Base-by-base conservation (phyloP, 805 yeast species). In the Metschnikowia santaceciliae region DNA sequence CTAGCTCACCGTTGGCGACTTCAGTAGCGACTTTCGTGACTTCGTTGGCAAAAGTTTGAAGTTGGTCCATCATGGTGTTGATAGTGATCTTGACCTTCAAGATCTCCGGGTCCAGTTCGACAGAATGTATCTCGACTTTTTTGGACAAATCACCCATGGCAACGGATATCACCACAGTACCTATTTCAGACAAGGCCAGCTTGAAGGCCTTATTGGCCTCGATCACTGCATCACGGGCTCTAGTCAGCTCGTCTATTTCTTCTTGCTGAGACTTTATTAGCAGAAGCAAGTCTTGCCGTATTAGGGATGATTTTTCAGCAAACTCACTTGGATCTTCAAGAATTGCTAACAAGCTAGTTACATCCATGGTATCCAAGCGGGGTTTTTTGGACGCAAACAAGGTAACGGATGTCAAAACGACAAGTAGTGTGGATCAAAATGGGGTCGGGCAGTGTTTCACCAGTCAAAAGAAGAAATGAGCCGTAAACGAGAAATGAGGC, bases 121-220 rank as follows among this genome's bases (percentile, higher is more conserved):
- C 82, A 23, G 81, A 76, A 63, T 85, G 89, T 51, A 87, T 79
- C 51, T 80, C 83, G 26, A 88, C 95, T 63, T 88, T 88, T 60
- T 88, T 88, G 32, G 90, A 81, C 59, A 89, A 74, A 62, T 89
- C 96, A 46, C 96, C 96, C 79, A 83, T 85, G 17, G 96, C 94
- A 22, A 89, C 96, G 14, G 92, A 88, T 37, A 87, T 85, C 19
- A 89, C 91, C 19, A 89, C 95, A 35, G 88, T 86, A 26, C 95
- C 95, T 32, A 89, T 86, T 61, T 89, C 95, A 50, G 82, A 78
- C 33, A 87, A 69, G 3, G 91, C 90, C 61, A 80, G 79, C 60
- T 82, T 83, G 61, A 82, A 83, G 4, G 90, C 91, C 50, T 80
- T 77, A 66, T 87, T 86, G 43, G 90, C 88, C 35, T 67, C 63